Base-by-base conservation (phyloP, 108 stramenopile species). In the Craspedostauros australis region DNA sequence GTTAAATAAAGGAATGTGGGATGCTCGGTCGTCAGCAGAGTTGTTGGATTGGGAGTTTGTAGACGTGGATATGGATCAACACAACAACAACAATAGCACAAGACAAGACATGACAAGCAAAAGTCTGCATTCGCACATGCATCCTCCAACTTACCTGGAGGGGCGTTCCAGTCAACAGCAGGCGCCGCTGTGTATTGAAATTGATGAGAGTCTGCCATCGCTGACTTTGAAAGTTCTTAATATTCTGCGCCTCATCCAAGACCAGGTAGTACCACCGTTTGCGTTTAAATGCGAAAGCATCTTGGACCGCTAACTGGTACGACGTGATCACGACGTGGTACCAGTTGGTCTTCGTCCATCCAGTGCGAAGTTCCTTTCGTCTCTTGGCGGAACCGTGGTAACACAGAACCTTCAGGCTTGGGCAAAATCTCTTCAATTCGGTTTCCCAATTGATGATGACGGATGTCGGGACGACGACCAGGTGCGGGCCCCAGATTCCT, bases 191-290 rank as follows among this genome's bases (percentile, higher is more conserved):
- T 0, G 94, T 87, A 55, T 96, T 94, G 68, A 97, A 96, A 34
- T 82, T 93, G 30, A 99, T 77, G 29, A 99, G 79, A n/a, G 99
- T 98, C 49, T 98, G 97, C 99, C 99, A 99, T 6, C 97, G 73
- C 66, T 96, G 95, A 50, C 80, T 83, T 60, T 96, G 86, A 68
- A 97, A 99, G 60, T 99, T 99, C 64, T 98, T 98, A 66, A 99
- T 98, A 70, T 98, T 95, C 59, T 99, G 97, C 1, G 96, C 99
- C 61, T 99, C 97, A 54, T 99, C 99, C 11, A 99, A 71, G 22
- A 99, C 93, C 38, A 99, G 54, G 65, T 96, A 95, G 62, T 97
- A 99, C 97, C 97, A 99, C 39, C 82, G 76, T 60, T 96, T 96
- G 28, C 98, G 49, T 46, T 89, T 84, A 70, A 99, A 95, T 19